Base-by-base conservation (phyloP, 2,329 filamentous ascomycete genomes). In the Incumbomyces delicatus region DNA sequence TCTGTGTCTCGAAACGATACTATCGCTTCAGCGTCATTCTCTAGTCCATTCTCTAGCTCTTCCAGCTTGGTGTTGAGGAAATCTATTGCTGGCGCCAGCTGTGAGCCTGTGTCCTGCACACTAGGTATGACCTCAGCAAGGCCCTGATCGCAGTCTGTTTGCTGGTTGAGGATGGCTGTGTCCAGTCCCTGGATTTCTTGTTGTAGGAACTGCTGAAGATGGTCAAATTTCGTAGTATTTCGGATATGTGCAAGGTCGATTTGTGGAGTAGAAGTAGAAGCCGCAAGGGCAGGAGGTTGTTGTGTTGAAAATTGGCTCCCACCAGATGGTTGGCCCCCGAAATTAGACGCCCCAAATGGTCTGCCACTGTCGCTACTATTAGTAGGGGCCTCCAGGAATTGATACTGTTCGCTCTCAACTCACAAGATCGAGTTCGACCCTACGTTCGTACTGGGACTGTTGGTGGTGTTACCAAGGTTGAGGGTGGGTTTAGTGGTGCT, bases 171-270 rank as follows among this genome's bases (percentile, higher is more conserved):
- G 57, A 98, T 90, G 53, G 83, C 79, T 48, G 78, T 77, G 65
- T 98, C 90, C 53, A 94, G 79, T 8, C 74, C 68, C 52, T 86
- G 79, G 51, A 98, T 85, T 55, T 87, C 71, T 52, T 80, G 78
- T 60, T 94, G 87, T 13, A 95, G 72, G 27, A 86, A 80, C 55
- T 90, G 84, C 50, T 85, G 80, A 22, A 95, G 81, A 64, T 95
- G 90, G 61, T 88, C 87, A 70, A 92, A 95, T 51, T 92, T 86
- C 2, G 88, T 95, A 0, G 89, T 94, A 13, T 85, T 83, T 44
- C 87, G 80, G 50, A 96, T 72, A 60, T 85, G 86, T 57, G 78
- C 78, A 44, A 85, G 67, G 64, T 92, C 85, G 58, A 94, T 85
- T 58, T 85, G 82, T 14, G 87, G 83, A 14, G 84, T 86, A 82